A percentile compares a stretch with the other conserved stretches of the same genome.
Evolutionary conservation across 371 early-diverging fungal species (phyloP).

Genomic region (Mucor saturninus): DNA sequence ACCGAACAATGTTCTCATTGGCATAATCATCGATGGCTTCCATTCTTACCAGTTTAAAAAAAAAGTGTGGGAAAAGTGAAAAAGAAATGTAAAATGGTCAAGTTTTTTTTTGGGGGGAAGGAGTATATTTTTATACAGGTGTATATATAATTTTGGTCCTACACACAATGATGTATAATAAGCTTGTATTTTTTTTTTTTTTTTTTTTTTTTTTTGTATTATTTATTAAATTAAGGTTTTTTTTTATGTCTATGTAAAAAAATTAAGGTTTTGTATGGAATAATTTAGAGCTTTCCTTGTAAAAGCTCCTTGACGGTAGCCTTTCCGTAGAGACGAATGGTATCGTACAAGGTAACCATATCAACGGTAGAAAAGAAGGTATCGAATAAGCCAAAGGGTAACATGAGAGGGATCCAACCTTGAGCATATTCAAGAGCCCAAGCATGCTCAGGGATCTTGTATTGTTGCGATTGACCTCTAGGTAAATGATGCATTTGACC

Average conservation of each 20-base stretch:
- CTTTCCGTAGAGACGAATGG: conserved; percentile 43
- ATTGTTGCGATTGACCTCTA: conserved; percentile 55
- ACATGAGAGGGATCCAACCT: conserved; percentile 61
- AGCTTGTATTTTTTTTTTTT: not conserved
- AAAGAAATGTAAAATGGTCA: conserved; percentile 12
- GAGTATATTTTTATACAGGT: no score
- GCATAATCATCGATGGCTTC: conserved; percentile 59
- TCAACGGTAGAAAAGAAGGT: conserved; percentile 58
- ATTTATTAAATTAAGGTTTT: not conserved
- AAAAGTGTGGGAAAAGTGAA: conserved; percentile 3
- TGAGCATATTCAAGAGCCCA: conserved; percentile 63
- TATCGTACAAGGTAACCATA: conserved; percentile 36
- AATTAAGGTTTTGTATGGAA: not conserved
- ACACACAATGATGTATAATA: not conserved
- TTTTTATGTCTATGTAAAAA: not conserved
- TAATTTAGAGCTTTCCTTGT: conserved; percentile 50
- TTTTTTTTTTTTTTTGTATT: conserved; percentile 5
- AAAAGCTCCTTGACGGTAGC: conserved; percentile 37
- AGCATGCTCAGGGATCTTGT: conserved; percentile 59
- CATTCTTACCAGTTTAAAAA: conserved; percentile 26
- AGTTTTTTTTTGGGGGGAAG: not conserved
- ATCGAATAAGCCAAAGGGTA: conserved; percentile 59
- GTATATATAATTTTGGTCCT: no score
- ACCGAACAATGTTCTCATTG: conserved; percentile 55
- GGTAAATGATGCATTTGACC: conserved; percentile 59